Base-by-base conservation (phyloP, 1,284 basidiomycete genomes). In the Termitomyces sp. region DNA sequence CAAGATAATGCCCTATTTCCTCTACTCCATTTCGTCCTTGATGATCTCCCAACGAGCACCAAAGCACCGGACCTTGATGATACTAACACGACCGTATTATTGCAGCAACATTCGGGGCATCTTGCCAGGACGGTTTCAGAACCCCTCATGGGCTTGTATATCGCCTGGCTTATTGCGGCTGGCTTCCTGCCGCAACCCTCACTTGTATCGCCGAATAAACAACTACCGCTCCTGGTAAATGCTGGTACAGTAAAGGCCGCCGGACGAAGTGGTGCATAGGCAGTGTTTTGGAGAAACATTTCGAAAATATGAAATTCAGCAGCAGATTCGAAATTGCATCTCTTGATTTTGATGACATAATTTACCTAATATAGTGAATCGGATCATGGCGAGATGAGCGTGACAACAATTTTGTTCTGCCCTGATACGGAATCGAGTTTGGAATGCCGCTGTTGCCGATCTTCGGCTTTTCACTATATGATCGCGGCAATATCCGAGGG, bases 1-100 rank as follows among this genome's bases (percentile, higher is more conserved):
- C 88, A 95, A 73, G 94, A 98, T 72, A 99, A 99, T 63, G 97
- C 97, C 2, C 79, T 99, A 41, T 99, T 98, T 83, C 97, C 97
- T 2, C 77, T 99, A 10, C 80, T 99, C 24, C 95, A 99, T 73
- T 98, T 98, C 65, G 97, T 98, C 19, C 76, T 99, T 19, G 96
- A 98, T 68, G 97, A 99, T 70, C 77, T 99, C 40, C 97, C 97
- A 3, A 97, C 95, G 21, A 92, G 89, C 67, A 99, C 96, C 49
- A 98, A 97, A 74, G 86, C 93, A 1, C 92, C 97, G 2, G 90
- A 92, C 65, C 76, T 99, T 43, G 92, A 97, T 68, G 94, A 98
- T 68, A 68, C 77, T 15, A 96, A 97, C 68, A 95, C 94, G 10
- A 73, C 76, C 45, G 75, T 79, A 4, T 70, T 98, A 46, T 72